Percentiles rank a stretch among this genome's conserved stretches.
Evolutionary conservation across 208 protist species (phyloP).

Genomic region (Acanthamoeba triangularis): DNA sequence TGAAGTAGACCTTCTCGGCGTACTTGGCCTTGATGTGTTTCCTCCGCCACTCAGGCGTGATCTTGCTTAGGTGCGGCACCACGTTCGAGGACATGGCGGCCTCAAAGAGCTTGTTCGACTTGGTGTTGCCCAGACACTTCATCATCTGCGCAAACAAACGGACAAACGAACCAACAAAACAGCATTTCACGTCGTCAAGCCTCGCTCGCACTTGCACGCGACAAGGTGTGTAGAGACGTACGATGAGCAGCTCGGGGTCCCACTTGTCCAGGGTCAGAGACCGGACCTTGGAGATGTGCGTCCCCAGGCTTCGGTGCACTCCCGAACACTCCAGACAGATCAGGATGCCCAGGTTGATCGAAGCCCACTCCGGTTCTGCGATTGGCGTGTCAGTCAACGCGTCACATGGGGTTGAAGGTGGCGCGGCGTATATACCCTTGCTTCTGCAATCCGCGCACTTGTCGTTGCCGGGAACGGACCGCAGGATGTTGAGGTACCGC

Average conservation of each 20-base stretch:
- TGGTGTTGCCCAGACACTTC: slow-evolving; percentile 49
- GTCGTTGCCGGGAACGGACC: slow-evolving; percentile 76
- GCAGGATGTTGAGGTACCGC: slow-evolving; percentile 55
- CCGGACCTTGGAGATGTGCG: slow-evolving; percentile 88
- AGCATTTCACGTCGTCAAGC: not conserved
- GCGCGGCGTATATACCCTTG: not conserved
- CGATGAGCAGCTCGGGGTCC: slow-evolving; percentile 70
- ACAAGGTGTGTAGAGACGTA: not conserved
- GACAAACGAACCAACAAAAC: too few relatives aligned
- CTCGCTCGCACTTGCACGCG: too few relatives aligned
- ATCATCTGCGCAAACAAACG: slow-evolving; percentile 17
- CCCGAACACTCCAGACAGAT: slow-evolving; percentile 90
- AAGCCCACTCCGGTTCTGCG: slow-evolving; percentile 86
- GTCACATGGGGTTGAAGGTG: not conserved
- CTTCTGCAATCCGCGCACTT: slow-evolving; percentile 84
- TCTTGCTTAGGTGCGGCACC: not conserved
- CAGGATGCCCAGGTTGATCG: slow-evolving; percentile 90
- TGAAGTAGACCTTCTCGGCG: not conserved
- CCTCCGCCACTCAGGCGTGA: not conserved
- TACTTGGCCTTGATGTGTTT: slow-evolving; percentile 65
- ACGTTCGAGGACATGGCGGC: not conserved
- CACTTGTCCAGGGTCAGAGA: slow-evolving; percentile 88
- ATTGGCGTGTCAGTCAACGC: not conserved
- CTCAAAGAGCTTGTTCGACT: slow-evolving; percentile 44
- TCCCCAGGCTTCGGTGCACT: slow-evolving; percentile 88